phyloP scores from a whole-genome alignment of 108 stramenopile species.

The Cyclotella atomus region DNA sequence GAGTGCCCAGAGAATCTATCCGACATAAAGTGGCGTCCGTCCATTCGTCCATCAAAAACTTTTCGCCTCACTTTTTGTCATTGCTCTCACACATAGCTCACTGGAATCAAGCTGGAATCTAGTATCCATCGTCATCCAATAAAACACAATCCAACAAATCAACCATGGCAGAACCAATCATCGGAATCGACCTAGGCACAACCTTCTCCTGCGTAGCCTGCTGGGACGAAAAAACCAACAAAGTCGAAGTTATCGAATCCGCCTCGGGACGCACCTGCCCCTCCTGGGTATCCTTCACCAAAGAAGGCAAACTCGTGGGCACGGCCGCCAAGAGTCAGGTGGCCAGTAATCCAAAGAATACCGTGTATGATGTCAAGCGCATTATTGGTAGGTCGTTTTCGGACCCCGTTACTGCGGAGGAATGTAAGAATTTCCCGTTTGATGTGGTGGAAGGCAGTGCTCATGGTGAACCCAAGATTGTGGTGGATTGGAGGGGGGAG shows the following conservation, averaged over 20 bases:
- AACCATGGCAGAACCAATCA: constrained; percentile 54
- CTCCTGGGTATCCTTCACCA: constrained; percentile 86
- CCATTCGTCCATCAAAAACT: too few relatives aligned
- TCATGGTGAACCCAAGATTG: constrained; percentile 52
- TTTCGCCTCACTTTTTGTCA: neutral
- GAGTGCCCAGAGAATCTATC: neutral
- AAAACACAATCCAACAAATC: constrained; percentile 1
- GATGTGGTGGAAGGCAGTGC: constrained; percentile 47
- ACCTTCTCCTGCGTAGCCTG: constrained; percentile 58
- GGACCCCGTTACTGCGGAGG: constrained; percentile 59
- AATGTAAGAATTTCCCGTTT: constrained; percentile 62
- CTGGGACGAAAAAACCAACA: constrained; percentile 33
- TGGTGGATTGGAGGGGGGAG: constrained; percentile 57
- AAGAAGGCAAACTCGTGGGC: constrained; percentile 60
- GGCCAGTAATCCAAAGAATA: constrained; percentile 58
- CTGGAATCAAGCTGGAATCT: too few relatives aligned
- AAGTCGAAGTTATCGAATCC: constrained; percentile 81
- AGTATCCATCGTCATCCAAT: too few relatives aligned
- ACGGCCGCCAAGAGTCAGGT: constrained; percentile 68
- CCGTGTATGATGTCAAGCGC: constrained; percentile 73
- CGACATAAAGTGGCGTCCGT: too few relatives aligned
- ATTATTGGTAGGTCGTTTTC: constrained; percentile 65
- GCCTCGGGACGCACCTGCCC: constrained; percentile 87
- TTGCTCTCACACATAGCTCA: too few relatives aligned
- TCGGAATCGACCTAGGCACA: constrained; percentile 63